Evolutionary conservation across 768 basidiomycete species (phyloP).

Genomic region (Lentinula boryana): DNA sequence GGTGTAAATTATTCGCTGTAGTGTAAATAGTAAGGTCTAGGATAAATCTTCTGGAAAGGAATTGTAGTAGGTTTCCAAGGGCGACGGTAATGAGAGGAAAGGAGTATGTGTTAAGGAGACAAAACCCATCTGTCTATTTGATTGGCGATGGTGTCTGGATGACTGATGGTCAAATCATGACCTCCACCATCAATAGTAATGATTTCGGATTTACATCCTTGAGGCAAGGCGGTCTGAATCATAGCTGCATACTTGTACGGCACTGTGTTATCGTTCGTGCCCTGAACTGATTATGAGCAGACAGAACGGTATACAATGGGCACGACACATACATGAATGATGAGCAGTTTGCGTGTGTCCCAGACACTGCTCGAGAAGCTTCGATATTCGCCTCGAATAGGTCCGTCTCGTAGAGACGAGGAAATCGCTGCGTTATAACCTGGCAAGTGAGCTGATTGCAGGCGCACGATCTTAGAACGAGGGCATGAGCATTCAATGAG

Average conservation of each 20-base stretch:
- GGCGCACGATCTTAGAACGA: constrained; percentile 54
- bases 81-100: background rate
- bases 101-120: background rate
- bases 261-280: constrained; percentile 55
- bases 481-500: background rate
- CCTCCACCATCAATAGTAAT: constrained; percentile 44
- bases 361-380: constrained; percentile 49
- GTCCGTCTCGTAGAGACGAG: constrained; percentile 67
- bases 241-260: constrained; percentile 45
- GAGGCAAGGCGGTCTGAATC: constrained; percentile 39
- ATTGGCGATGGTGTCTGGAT: constrained; percentile 17
- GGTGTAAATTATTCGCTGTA: background rate
- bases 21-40: background rate
- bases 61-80: background rate
- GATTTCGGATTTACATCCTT: constrained; percentile 30
- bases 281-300: constrained; percentile 24
- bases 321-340: constrained; percentile 52
- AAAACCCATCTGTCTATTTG: constrained; percentile 1
- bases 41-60: background rate
- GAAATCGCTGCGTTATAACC: constrained; percentile 75
- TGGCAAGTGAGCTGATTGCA: constrained; percentile 71
- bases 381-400: constrained; percentile 54
- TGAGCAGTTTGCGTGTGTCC: constrained; percentile 42
- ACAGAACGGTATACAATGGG: background rate
- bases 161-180: constrained; percentile 47